Percentiles rank a stretch among this genome's conserved stretches.
Evolutionary conservation across 2,329 filamentous ascomycete species (phyloP).

Genomic region (Ophiobolus disseminans): DNA sequence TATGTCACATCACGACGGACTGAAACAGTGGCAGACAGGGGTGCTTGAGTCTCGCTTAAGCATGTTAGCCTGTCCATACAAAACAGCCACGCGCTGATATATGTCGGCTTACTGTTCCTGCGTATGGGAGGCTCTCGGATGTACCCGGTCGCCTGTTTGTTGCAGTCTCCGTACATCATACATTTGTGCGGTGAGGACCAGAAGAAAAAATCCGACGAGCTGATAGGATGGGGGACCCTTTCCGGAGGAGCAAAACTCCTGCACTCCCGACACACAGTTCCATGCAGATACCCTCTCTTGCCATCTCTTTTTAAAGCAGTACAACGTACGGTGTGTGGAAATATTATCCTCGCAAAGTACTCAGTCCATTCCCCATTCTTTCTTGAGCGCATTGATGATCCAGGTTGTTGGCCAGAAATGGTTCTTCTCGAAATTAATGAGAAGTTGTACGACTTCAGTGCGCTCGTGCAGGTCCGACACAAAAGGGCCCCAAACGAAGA

Average conservation of each 20-base stretch:
- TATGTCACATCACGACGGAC: neutral
- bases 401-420: slow-evolving; percentile 42
- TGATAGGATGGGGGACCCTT: neutral
- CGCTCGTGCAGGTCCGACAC: slow-evolving; percentile 26
- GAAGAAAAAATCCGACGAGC: neutral
- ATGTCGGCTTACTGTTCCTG: neutral
- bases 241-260: neutral
- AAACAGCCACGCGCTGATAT: neutral
- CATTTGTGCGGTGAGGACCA: neutral
- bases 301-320: neutral
- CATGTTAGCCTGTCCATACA: neutral
- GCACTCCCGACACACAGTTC: neutral
- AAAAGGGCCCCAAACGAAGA: slow-evolving; percentile 38
- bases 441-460: slow-evolving; percentile 29
- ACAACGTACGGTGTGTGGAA: neutral
- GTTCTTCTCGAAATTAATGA: slow-evolving; percentile 28
- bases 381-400: slow-evolving; percentile 37
- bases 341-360: neutral
- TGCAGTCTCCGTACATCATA: neutral
- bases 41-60: neutral
- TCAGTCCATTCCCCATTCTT: slow-evolving; percentile 31
- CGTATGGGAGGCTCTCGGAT: neutral
- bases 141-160: neutral
- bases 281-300: neutral
- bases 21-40: neutral